Evolutionary conservation across 225 moss, liverwort and hornwort species (phyloP).

Genomic region (Thuidium tamariscinum): DNA sequence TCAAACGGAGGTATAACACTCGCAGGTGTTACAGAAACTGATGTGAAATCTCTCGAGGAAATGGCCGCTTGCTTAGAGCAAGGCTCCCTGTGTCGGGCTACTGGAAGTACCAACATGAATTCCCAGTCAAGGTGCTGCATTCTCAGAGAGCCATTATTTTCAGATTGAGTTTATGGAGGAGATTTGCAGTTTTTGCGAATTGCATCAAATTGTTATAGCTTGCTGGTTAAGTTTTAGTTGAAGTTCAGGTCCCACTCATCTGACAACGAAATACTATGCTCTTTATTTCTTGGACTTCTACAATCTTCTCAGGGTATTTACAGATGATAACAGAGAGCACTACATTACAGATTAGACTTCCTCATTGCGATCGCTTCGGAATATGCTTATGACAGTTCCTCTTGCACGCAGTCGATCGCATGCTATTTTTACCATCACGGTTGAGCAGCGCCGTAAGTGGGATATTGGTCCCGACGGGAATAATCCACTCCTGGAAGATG

Average conservation of each 20-base stretch:
- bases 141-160: neutral
- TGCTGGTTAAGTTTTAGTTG: neutral
- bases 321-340: too few species aligned
- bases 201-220: neutral
- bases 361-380: neutral
- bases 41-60: conserved; percentile 68
- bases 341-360: neutral
- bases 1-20: conserved; percentile 84
- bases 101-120: conserved; percentile 96
- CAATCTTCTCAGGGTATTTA: neutral
- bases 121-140: conserved; percentile 69
- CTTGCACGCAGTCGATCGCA: conserved; percentile 71
- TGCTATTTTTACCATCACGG: conserved; percentile 86
- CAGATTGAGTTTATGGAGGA: neutral
- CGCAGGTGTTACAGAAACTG: conserved; percentile 89
- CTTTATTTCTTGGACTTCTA: neutral
- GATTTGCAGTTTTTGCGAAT: neutral
- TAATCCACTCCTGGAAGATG: conserved; percentile 57
- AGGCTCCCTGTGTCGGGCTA: conserved; percentile 89
- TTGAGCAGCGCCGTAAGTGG: conserved; percentile 97
- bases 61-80: conserved; percentile 90
- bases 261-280: neutral
- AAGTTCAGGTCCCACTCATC: neutral
- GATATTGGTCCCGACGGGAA: conserved; percentile 37
- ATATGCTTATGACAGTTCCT: neutral